Evolutionary conservation across 1,139 yeast genomes (phyloP).

Genomic region (Blastobotrys indianensis): DNA sequence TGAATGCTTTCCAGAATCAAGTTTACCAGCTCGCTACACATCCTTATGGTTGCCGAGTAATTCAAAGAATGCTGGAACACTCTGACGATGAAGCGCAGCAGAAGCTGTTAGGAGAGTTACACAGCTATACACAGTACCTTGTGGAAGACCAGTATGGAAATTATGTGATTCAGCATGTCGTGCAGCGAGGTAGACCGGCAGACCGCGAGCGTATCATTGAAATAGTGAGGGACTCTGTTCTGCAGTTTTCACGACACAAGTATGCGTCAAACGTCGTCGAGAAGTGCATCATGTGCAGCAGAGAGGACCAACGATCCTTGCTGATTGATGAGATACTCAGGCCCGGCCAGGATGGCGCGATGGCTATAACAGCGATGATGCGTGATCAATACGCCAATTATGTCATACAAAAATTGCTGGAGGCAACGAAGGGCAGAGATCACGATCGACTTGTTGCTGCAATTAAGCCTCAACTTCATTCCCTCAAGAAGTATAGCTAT

Average conservation of each 20-base stretch:
- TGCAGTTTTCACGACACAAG: constrained; percentile 84
- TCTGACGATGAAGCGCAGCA: constrained; percentile 55
- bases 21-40: constrained; percentile 88
- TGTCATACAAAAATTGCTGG: constrained; percentile 91
- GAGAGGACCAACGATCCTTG: constrained; percentile 51
- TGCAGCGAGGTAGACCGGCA: constrained; percentile 64
- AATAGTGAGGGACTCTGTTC: constrained; percentile 53
- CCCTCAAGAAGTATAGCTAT: constrained; percentile 39
- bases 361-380: constrained; percentile 61
- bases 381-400: constrained; percentile 97
- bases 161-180: constrained; percentile 92
- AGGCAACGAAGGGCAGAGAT: constrained; percentile 65
- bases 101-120: constrained; percentile 59
- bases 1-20: constrained; percentile 68
- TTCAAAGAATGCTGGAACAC: constrained; percentile 83
- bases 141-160: constrained; percentile 97
- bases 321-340: constrained; percentile 59
- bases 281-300: constrained; percentile 77
- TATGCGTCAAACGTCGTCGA: constrained; percentile 98
- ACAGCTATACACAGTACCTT: constrained; percentile 64
- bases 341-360: constrained; percentile 34
- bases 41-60: constrained; percentile 96
- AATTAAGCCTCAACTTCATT: constrained; percentile 38
- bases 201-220: constrained; percentile 49
- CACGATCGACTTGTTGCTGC: constrained; percentile 34